phyloP scores from a whole-genome alignment of 2,329 filamentous ascomycete species.

The Colletotrichum orbiculare region DNA sequence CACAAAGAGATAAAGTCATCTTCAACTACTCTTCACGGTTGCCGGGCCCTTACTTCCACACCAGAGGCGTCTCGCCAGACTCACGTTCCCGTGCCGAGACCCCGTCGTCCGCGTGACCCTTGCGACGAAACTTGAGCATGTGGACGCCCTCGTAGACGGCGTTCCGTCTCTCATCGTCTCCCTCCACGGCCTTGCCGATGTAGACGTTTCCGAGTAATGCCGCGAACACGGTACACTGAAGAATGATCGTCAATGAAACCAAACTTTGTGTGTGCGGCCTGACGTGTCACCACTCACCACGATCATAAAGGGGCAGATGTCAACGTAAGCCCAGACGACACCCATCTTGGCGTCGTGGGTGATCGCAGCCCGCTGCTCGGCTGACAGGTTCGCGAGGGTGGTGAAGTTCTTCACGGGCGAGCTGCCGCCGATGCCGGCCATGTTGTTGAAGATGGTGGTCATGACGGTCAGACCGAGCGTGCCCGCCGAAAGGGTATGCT shows the following conservation, averaged over 20 bases:
- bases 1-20: not conserved
- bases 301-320: slow-evolving; percentile 69
- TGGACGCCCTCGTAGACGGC: slow-evolving; percentile 45
- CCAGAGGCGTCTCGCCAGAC: slow-evolving; percentile 5
- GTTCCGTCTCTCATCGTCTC: slow-evolving; percentile 42
- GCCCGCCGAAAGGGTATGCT: slow-evolving; percentile 71
- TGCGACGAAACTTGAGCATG: slow-evolving; percentile 39
- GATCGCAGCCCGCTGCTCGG: slow-evolving; percentile 49
- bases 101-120: not conserved
- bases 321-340: slow-evolving; percentile 74
- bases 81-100: not conserved
- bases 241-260: not conserved
- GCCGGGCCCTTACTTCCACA: not conserved
- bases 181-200: slow-evolving; percentile 42
- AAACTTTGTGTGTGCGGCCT: no score
- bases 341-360: slow-evolving; percentile 61
- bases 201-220: slow-evolving; percentile 48
- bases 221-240: slow-evolving; percentile 43
- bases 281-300: slow-evolving; percentile 43
- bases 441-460: slow-evolving; percentile 76
- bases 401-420: slow-evolving; percentile 48
- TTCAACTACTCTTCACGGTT: not conserved
- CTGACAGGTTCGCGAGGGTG: slow-evolving; percentile 48
- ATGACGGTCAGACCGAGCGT: slow-evolving; percentile 74
- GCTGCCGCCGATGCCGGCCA: slow-evolving; percentile 41